Base-by-base conservation (phyloP, 139 green algal genomes). In the Yamagishiella unicocca region DNA sequence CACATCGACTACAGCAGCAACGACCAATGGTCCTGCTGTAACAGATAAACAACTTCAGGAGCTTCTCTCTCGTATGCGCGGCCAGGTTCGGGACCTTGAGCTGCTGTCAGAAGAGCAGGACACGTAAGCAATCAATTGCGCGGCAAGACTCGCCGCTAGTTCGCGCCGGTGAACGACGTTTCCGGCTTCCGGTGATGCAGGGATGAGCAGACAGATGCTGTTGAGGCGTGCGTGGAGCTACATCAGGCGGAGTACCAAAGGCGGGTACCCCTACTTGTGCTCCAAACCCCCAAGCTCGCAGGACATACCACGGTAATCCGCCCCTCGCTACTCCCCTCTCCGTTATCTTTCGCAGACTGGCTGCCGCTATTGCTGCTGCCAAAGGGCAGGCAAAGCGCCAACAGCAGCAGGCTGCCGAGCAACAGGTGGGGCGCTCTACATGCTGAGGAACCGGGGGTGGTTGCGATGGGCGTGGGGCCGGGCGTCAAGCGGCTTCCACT, bases 51-150 rank as follows among this genome's bases (percentile, higher is more conserved):
- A 64, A 21, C 79, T 94, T 27, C 83, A 94, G 68, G 84, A 92
- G 27, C 43, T 82, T 4, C 58, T 93, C 2, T 80, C 87, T 29
- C 27, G 64, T 2, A 77, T 96, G 62, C 86, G 94, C 3, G 85
- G 73, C 2, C 37, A 91, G 8, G 91, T 94, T 2, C 74, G 91
- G 1, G 93, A 97, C 61, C 75, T 98, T 10, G 90, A 96, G 66
- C 79, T 94, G 24, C 75, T 96, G 10, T 91, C 93, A 14, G 95
- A 98, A 58, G 96, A 98, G 82, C 92, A 96, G 77, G 96, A 98
- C 75, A 95, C 92, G 95, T 97, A 87, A 85, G 92, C 37, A n/a
- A n/a, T n/a, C n/a, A n/a, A n/a, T n/a, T n/a, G n/a, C n/a, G n/a
- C n/a, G n/a, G n/a, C n/a, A n/a, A n/a, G n/a, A n/a, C n/a, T n/a